These are phyloP conservation scores for Omphalea diandra DNA, from an alignment of 441 rosid genomes.

Conservation along the genomic window DNA sequence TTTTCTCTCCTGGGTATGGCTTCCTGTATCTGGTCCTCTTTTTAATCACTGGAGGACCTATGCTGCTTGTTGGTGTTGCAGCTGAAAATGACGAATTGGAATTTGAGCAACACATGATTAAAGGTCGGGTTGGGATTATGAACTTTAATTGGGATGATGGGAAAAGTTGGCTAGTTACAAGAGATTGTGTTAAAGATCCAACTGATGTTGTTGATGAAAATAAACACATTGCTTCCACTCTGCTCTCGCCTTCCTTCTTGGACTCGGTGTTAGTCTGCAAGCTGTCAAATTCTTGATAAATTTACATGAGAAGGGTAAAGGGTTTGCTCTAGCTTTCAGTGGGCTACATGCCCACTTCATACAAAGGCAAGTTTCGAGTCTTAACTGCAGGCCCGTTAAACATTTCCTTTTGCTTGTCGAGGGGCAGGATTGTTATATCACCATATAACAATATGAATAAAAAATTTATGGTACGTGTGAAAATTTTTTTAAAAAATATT, in stretches of 20 bases:
- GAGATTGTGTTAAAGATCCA: background rate
- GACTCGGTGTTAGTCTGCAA: background rate
- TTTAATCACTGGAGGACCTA: constrained; percentile 36
- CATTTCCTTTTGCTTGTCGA: too few relatives aligned
- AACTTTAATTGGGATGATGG: constrained; percentile 18
- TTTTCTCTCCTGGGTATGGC: constrained; percentile 74
- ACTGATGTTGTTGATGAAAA: background rate
- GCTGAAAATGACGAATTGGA: constrained; percentile 20
- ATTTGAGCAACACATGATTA: constrained; percentile 14
- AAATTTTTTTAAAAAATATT: too few relatives aligned
- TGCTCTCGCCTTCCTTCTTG: background rate
- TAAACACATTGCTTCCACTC: constrained; percentile 5
- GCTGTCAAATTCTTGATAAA: too few relatives aligned
- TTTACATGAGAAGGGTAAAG: background rate
- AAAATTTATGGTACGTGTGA: too few relatives aligned
- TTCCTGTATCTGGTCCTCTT: constrained; percentile 71
- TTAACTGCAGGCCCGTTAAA: too few relatives aligned
- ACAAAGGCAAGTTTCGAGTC: too few relatives aligned
- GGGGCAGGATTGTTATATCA: too few relatives aligned
- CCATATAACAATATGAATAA: too few relatives aligned
- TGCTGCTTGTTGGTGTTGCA: background rate
- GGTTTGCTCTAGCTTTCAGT: background rate
- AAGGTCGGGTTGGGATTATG: background rate
- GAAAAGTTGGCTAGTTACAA: background rate
- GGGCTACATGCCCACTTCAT: too few relatives aligned